Conservation (phyloP, 2,329 filamentous ascomycete species). For the Fusarium sp. region DNA sequence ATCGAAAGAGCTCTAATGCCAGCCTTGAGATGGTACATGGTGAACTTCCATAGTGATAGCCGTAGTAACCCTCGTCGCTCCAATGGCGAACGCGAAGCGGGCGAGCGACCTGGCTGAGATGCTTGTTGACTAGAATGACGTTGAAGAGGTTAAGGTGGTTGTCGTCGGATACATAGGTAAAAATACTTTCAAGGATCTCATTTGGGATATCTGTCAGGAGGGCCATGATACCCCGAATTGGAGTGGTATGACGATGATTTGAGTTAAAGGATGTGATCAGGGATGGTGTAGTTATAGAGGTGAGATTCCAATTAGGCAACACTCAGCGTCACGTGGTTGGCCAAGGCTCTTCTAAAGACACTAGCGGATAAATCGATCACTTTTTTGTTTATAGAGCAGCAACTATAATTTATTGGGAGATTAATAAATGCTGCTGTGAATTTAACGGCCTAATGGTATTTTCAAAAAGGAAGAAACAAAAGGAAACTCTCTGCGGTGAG, state of each 20-base stretch:
- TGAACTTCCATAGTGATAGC: not conserved
- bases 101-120: not conserved
- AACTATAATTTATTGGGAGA: no score
- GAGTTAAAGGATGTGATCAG: no score
- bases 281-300: not conserved
- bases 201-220: not conserved
- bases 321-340: not conserved
- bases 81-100: not conserved
- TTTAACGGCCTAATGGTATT: no score
- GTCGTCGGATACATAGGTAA: not conserved
- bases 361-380: no score
- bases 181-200: not conserved
- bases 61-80: not conserved
- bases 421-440: no score
- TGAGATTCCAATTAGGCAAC: not conserved
- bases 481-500: no score
- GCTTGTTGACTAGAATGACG: not conserved
- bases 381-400: no score
- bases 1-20: not conserved
- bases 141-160: not conserved
- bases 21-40: not conserved
- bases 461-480: no score
- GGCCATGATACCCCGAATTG: not conserved
- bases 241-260: not conserved
- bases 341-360: no score